Base-by-base conservation (phyloP, 2,329 filamentous ascomycete genomes). In the Penicillium sp. region DNA sequence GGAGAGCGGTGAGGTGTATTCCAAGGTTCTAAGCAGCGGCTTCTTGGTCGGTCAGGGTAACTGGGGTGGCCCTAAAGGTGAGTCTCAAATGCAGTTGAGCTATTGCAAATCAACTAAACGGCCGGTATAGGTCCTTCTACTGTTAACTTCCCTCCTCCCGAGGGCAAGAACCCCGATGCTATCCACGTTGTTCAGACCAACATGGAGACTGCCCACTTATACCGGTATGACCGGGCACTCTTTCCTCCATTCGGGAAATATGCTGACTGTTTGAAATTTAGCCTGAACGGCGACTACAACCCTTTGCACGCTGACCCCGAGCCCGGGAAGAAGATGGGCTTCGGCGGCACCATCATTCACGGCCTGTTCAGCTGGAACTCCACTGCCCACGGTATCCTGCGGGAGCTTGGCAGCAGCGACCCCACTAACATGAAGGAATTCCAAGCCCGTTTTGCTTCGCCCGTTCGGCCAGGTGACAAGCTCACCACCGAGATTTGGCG, bases 221-320 rank as follows among this genome's bases (percentile, higher is more conserved):
- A 94, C 73, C 82, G 81, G 74, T 80, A 70, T 65, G 71, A 40
- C 13, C 2, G 20, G 20, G 20, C 20, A 27, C 14, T 6, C 14
- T 14, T 10, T 13, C 3, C 25, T 27, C 9, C 3, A 20, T 46
- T 24, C 14, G 31, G 8, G 16, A 18, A 16, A 1, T 10, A 35
- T 25, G 8, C 18, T 31, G 16, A 42, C 38, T 46, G 16, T 30
- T 13, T 3, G 30, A 8, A 4, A 9, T 22, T 4, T 33, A 82
- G 90, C 57, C 81, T 96, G 45, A 96, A 95, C 64, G 91, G 91
- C 60, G 92, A 96, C 76, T 96, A 96, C 75, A 96, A 96, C 77
- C 92, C 91, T 25, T 84, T 96, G 31, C 91, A 96, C 69, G 90
- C 90, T 6, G 89, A 88, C 16, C 90, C 90, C 11, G 89, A 90